Conservation (phyloP, 352 stramenopile genomes). For the Phytophthora cajani region DNA sequence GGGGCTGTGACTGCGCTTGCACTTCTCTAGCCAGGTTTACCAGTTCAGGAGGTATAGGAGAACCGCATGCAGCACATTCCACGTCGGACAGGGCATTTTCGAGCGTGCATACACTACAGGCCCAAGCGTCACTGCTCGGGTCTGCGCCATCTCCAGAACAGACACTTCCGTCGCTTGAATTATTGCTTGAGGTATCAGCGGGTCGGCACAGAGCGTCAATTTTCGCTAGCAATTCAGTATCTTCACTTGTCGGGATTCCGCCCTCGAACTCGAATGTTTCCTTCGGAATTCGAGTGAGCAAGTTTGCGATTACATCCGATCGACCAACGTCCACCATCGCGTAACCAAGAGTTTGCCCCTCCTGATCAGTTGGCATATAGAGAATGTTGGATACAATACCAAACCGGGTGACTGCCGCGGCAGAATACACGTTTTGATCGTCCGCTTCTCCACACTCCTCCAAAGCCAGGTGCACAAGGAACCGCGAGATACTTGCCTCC, state of each 20-base stretch:
- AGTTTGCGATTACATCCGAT: conserved; percentile 62
- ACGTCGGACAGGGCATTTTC: conserved; percentile 66
- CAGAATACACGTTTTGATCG: conserved; percentile 78
- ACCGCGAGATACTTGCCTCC: conserved; percentile 52
- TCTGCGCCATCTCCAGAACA: conserved; percentile 18
- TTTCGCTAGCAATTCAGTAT: conserved; percentile 46
- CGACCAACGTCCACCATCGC: conserved; percentile 74
- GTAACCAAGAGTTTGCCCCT: conserved; percentile 60
- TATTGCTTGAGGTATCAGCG: conserved; percentile 14
- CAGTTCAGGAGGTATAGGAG: conserved; percentile 58
- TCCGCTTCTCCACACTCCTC: conserved; percentile 82
- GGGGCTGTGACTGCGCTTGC: conserved; percentile 22
- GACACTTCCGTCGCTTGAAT: conserved; percentile 23
- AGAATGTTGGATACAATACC: conserved; percentile 69
- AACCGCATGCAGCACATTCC: conserved; percentile 73
- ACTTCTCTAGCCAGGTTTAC: conserved; percentile 37
- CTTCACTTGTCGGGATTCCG: conserved; percentile 46
- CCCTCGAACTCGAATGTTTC: conserved; percentile 72
- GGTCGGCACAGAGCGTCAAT: conserved; percentile 37
- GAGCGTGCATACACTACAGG: conserved; percentile 70
- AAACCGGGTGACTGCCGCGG: conserved; percentile 64
- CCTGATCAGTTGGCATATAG: conserved; percentile 57
- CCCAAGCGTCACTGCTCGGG: conserved; percentile 54
- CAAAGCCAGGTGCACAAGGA: conserved; percentile 67
- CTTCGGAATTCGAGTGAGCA: conserved; percentile 53